phyloP scores from a whole-genome alignment of 441 rosid genomes.

The Kokia cookei region DNA sequence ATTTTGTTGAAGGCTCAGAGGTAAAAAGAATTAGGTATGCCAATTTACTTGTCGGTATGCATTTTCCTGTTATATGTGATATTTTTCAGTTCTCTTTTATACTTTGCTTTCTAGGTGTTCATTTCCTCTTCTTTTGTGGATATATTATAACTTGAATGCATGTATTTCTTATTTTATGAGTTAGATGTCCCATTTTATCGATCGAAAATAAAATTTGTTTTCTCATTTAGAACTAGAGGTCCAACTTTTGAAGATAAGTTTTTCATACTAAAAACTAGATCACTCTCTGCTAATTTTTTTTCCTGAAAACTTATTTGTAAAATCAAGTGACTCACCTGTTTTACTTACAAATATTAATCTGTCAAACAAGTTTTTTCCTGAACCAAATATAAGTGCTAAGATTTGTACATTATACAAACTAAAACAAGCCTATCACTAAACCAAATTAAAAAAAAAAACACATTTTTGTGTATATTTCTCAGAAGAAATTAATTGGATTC shows the following conservation, averaged over 20 bases:
- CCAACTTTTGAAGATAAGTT: neutral
- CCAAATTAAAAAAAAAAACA: neutral
- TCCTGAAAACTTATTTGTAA: no score
- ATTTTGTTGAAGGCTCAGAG: constrained; percentile 4
- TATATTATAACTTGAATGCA: neutral
- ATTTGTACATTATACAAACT: no score
- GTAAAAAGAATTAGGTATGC: constrained; percentile 7
- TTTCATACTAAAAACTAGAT: no score
- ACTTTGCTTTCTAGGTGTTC: neutral
- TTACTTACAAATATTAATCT: no score
- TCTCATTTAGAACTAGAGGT: neutral
- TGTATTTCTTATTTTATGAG: neutral
- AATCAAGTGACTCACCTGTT: no score
- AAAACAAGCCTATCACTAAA: neutral
- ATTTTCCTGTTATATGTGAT: neutral
- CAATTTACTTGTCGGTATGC: neutral
- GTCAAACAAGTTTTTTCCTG: no score
- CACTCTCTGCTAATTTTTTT: no score
- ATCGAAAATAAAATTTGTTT: neutral
- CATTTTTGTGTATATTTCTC: neutral
- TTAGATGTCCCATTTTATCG: neutral
- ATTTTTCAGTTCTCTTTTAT: neutral
- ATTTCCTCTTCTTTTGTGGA: neutral
- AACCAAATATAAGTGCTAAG: no score
- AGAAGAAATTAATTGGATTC: constrained; percentile 5